phyloP scores from a whole-genome alignment of 768 basidiomycete genomes.

The Kondoa malvinella region DNA sequence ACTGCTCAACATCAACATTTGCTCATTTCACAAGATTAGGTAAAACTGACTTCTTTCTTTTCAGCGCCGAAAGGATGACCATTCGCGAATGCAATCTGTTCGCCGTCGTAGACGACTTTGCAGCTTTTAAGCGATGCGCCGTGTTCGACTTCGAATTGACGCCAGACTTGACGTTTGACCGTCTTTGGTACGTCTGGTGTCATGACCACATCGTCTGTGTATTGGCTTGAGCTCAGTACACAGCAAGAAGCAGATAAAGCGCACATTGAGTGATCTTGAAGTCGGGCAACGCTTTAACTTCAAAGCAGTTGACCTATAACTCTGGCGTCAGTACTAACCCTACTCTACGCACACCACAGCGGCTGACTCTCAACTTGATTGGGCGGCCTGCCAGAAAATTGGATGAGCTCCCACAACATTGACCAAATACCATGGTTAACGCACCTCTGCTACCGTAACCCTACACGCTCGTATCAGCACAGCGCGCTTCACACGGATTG shows the following conservation, averaged over 20 bases:
- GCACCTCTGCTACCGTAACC: background rate
- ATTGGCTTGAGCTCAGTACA: background rate
- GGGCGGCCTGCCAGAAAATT: background rate
- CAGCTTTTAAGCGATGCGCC: background rate
- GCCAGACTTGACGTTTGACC: slow-evolving; percentile 5
- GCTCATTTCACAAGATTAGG: too few relatives aligned
- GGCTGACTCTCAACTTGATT: background rate
- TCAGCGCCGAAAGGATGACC: background rate
- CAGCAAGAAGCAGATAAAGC: background rate
- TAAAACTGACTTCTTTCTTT: background rate
- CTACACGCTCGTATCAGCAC: background rate
- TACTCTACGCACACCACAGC: background rate
- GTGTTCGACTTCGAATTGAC: background rate
- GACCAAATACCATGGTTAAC: background rate
- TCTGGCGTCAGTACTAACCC: background rate
- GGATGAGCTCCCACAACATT: background rate
- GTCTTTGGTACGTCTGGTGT: background rate
- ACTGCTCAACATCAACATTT: background rate
- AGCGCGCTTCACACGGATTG: too few relatives aligned
- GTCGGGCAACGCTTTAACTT: background rate
- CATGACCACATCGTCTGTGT: slow-evolving; percentile 1
- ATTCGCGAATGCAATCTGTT: background rate
- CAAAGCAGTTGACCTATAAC: background rate
- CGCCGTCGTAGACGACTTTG: slow-evolving; percentile 1
- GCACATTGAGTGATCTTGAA: background rate